Percentiles rank a stretch among this genome's conserved stretches.
These are phyloP conservation scores for Trifolium pratense DNA, from an alignment of 306 rosid species.

Conservation along the genomic window DNA sequence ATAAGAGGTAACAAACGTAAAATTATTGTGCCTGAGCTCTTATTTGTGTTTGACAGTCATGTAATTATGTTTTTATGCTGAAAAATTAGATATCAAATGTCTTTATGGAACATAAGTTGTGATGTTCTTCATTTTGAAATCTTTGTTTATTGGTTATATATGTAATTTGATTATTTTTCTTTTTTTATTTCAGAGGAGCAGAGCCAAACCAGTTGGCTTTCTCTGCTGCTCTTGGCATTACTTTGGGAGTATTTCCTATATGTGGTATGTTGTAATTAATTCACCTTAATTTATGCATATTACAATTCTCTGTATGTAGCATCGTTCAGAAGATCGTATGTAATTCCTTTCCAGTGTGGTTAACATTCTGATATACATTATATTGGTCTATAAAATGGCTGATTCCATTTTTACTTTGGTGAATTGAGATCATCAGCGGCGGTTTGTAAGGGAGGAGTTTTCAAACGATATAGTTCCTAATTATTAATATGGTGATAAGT, in stretches of 20 bases:
- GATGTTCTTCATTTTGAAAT: conserved; percentile 19
- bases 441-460: no score
- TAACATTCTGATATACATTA: no score
- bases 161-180: not conserved
- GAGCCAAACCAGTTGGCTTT: conserved; percentile 87
- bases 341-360: no score
- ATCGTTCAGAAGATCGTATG: no score
- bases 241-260: conserved; percentile 88
- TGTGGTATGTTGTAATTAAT: conserved; percentile 59
- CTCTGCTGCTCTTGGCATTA: conserved; percentile 88
- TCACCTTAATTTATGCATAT: not conserved
- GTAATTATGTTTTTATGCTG: not conserved
- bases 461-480: no score
- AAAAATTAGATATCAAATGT: not conserved
- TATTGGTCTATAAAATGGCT: no score
- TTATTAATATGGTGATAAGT: no score
- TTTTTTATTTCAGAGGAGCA: conserved; percentile 67
- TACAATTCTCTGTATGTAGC: no score
- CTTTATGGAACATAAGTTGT: conserved; percentile 12
- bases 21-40: not conserved
- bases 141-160: conserved; percentile 11
- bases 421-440: no score
- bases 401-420: no score
- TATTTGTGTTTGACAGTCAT: conserved; percentile 24
- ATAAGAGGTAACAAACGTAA: not conserved